phyloP scores from a whole-genome alignment of 1,139 yeast genomes.

The Candida sp. region DNA sequence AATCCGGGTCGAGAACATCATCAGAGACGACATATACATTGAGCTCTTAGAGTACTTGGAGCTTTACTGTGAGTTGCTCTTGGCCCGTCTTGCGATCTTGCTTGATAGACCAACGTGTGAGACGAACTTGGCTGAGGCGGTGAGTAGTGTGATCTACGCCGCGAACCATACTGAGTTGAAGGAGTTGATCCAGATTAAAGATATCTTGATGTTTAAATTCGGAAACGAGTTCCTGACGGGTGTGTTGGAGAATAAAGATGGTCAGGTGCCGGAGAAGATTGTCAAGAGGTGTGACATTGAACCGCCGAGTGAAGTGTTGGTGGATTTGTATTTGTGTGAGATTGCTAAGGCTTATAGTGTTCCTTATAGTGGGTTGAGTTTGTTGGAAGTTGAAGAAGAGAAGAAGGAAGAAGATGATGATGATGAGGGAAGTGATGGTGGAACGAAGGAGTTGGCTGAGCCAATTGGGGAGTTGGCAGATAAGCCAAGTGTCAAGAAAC shows the following conservation, averaged over 20 bases:
- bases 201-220: constrained; percentile 63
- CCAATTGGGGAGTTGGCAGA: constrained; percentile 21
- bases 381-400: constrained; percentile 27
- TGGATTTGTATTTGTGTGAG: constrained; percentile 73
- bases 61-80: constrained; percentile 79
- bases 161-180: constrained; percentile 79
- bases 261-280: constrained; percentile 69
- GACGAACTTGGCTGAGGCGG: constrained; percentile 74
- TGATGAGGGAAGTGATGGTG: constrained; percentile 23
- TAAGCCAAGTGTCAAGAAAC: constrained; percentile 16
- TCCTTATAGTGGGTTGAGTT: constrained; percentile 64
- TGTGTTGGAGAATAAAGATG: constrained; percentile 60
- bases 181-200: constrained; percentile 67
- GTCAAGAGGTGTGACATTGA: constrained; percentile 63
- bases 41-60: constrained; percentile 84
- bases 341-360: constrained; percentile 83
- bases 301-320: constrained; percentile 71
- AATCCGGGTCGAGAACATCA: constrained; percentile 84
- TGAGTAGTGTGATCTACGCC: constrained; percentile 69
- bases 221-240: constrained; percentile 65
- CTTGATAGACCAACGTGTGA: constrained; percentile 56
- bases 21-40: constrained; percentile 82
- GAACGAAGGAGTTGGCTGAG: constrained; percentile 18
- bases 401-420: constrained; percentile 19
- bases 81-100: constrained; percentile 72